These are phyloP conservation scores for Fraxinus pennsylvanica DNA, from an alignment of 257 asterid species.

Conservation along the genomic window DNA sequence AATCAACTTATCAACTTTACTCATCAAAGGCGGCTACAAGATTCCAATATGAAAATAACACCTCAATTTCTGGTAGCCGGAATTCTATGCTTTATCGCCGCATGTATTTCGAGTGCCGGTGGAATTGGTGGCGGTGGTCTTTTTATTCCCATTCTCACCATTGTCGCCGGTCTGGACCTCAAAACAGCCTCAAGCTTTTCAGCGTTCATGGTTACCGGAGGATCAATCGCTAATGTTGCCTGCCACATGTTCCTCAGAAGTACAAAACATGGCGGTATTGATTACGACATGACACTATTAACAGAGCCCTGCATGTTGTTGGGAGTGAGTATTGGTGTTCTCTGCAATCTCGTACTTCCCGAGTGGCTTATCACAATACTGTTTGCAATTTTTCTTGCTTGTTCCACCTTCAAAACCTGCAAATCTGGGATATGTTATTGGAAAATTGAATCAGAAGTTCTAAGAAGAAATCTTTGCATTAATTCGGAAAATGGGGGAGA, in stretches of 20 bases:
- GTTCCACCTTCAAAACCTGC: slow-evolving; percentile 70
- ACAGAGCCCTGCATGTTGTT: slow-evolving; percentile 85
- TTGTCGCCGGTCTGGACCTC: slow-evolving; percentile 47
- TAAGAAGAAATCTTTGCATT: slow-evolving; percentile 17
- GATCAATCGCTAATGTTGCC: slow-evolving; percentile 46
- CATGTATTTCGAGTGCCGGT: slow-evolving; percentile 52
- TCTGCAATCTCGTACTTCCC: slow-evolving; percentile 62
- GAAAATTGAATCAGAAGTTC: slow-evolving; percentile 57
- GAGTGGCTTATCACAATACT: slow-evolving; percentile 70
- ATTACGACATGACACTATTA: slow-evolving; percentile 68
- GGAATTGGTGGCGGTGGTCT: slow-evolving; percentile 62
- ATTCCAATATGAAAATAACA: slow-evolving; percentile 13
- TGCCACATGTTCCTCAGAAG: slow-evolving; percentile 27
- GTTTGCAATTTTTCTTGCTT: slow-evolving; percentile 64
- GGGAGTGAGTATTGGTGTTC: slow-evolving; percentile 82
- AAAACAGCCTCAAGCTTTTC: slow-evolving; percentile 52
- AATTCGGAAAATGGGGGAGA: slow-evolving; percentile 34
- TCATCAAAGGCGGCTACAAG: background rate
- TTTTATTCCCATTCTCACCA: slow-evolving; percentile 44
- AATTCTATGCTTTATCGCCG: slow-evolving; percentile 36
- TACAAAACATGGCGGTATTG: slow-evolving; percentile 29
- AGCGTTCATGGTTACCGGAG: slow-evolving; percentile 58
- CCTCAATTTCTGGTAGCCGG: slow-evolving; percentile 30
- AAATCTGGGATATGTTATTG: slow-evolving; percentile 59
- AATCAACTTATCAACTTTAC: background rate